Evolutionary conservation across 805 yeast genomes (phyloP).

Genomic region (Wickerhamiella qilinensis): DNA sequence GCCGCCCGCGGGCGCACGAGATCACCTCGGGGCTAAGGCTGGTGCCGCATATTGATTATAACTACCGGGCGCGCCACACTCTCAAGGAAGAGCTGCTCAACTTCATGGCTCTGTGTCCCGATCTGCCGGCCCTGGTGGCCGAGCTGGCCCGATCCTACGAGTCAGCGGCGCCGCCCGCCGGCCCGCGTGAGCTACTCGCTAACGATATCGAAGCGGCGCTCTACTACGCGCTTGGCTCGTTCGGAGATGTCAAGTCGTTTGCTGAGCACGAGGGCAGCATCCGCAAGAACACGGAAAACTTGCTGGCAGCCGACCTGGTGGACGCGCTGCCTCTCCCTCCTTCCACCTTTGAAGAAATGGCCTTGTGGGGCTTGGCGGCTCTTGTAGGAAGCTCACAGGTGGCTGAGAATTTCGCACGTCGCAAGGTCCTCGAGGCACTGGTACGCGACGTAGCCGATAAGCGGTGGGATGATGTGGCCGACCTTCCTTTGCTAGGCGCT

Average conservation of each 20-base stretch:
- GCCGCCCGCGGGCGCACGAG: constrained; percentile 16
- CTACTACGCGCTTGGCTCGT: constrained; percentile 1
- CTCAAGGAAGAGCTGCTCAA: constrained; percentile 9
- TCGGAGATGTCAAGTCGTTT: neutral
- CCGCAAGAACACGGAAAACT: neutral
- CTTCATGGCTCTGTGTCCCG: constrained; percentile 1
- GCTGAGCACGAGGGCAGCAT: neutral
- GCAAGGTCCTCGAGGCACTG: constrained; percentile 1
- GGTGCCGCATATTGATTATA: constrained; percentile 11
- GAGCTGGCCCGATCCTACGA: neutral
- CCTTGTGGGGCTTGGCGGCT: constrained; percentile 5
- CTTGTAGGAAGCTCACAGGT: constrained; percentile 17
- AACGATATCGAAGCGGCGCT: neutral
- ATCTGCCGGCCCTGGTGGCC: neutral
- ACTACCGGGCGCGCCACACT: constrained; percentile 9
- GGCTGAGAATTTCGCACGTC: neutral
- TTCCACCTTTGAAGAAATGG: neutral
- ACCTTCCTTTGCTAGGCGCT: constrained; percentile 1
- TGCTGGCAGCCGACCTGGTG: neutral
- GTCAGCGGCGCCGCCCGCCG: neutral
- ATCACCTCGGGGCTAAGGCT: constrained; percentile 10
- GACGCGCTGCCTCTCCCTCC: neutral
- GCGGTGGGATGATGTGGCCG: constrained; percentile 37
- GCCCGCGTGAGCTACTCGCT: neutral
- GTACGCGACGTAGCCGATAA: constrained; percentile 18